A percentile compares a stretch with the other conserved stretches of the same genome.
These are phyloP conservation scores for Micractinium conductrix DNA, from an alignment of 139 green algal genomes.

Conservation along the genomic window DNA sequence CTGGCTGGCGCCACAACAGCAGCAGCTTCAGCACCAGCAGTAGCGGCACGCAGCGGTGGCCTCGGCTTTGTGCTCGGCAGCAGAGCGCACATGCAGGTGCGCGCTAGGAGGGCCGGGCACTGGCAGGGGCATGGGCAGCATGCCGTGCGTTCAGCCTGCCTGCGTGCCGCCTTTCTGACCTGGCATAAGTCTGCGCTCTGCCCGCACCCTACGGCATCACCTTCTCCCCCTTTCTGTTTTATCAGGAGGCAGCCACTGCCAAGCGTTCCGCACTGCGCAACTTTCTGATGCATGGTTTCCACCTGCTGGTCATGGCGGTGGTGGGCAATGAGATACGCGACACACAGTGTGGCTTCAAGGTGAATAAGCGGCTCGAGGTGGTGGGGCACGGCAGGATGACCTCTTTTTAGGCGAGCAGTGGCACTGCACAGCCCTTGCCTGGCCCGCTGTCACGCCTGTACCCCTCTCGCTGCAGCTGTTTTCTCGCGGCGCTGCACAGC, in stretches of 20 bases:
- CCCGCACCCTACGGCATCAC: background rate
- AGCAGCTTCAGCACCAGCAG: background rate
- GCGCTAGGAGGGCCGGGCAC: too few species aligned
- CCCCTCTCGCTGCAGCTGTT: conserved; percentile 89
- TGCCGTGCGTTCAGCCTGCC: too few species aligned
- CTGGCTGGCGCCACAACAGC: background rate
- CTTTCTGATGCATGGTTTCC: conserved; percentile 92
- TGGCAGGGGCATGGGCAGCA: too few species aligned
- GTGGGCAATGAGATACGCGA: conserved; percentile 76
- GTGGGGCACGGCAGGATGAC: too few species aligned
- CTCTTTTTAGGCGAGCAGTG: too few species aligned
- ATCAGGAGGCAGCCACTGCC: conserved; percentile 54
- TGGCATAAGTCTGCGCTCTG: background rate
- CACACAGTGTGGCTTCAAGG: conserved; percentile 98
- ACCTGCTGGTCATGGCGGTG: conserved; percentile 85
- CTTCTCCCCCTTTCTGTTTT: background rate
- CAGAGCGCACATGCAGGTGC: conserved; percentile 75
- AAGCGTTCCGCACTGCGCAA: conserved; percentile 78
- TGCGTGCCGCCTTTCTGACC: too few species aligned
- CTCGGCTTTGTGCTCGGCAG: conserved; percentile 24
- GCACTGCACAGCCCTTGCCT: too few species aligned
- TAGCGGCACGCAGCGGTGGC: background rate
- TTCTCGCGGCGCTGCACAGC: conserved; percentile 74
- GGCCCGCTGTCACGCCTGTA: too few species aligned
- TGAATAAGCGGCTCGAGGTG: too few species aligned